Evolutionary conservation across 2,329 filamentous ascomycete species (phyloP), one percentile per base, ranked within the genome.

Genomic region (Exophiala lecanii-corni): DNA sequence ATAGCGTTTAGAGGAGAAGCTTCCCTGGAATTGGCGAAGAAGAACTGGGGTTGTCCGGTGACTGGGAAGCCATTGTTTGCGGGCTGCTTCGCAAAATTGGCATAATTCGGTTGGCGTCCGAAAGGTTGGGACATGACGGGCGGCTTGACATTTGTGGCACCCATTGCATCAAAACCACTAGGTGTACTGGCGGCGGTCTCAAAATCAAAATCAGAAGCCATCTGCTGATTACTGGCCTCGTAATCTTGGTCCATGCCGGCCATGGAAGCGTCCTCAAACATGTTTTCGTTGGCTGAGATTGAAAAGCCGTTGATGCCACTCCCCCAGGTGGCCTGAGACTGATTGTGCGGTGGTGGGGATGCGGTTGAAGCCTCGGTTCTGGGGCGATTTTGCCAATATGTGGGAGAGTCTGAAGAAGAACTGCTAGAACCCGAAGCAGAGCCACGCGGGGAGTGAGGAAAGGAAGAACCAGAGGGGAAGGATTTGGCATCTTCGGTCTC

Each of bases 191-290:
- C 68, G 21, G 68, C 68, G 45, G 67, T 70, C 32, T 71, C 68
- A 48, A 71, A 71, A 49, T 71, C 68, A 45, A 71, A 71, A 9
- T 66, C 67, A 19, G 67, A 68, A 50, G 69, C 67, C 69, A 72
- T 70, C 12, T 65, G 66, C 48, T 63, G 65, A 47, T 71, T 71
- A 44, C 66, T 71, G 5, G 59, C 63, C 47, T 71, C 68, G 32
- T 69, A 53, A 39, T 71, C 68, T 44, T 51, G 54, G 41, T 66
- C 62, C 40, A 68, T 54, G 9, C 60, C 55, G 9, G 55, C 53
- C 38, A 63, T 57, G 6, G 60, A 59, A 5, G 61, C 55, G 37
- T 67, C 63, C 32, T 60, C 63, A 45, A 68, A 67, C 4, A 66
- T 54, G n/a, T 61, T 59, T 18, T 67, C 64, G 31, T 65, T 64